phyloP scores from a whole-genome alignment of 1,284 basidiomycete species.

The Puccinia triticina region DNA sequence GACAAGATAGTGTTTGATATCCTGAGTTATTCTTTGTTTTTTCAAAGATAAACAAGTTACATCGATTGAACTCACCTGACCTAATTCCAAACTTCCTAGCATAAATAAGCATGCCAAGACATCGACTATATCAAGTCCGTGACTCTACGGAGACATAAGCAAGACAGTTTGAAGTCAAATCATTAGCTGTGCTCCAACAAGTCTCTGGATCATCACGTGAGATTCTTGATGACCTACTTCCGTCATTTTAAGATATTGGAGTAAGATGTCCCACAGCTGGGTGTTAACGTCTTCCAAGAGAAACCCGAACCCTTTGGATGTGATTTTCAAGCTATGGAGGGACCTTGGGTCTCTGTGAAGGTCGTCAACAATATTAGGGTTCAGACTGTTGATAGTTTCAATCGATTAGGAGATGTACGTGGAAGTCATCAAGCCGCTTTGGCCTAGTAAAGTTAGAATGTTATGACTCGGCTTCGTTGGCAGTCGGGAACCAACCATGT shows the following conservation, averaged over 20 bases:
- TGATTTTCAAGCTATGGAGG: constrained; percentile 74
- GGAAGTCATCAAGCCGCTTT: constrained; percentile 81
- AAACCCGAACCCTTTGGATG: constrained; percentile 94
- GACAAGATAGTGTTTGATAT: constrained; percentile 18
- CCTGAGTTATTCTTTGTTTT: not conserved
- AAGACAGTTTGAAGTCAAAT: not conserved
- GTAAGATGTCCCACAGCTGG: constrained; percentile 93
- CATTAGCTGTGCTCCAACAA: not conserved
- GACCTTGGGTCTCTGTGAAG: constrained; percentile 46
- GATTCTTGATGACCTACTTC: constrained; percentile 65
- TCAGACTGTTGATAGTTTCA: constrained; percentile 25
- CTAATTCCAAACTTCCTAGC: constrained; percentile 89
- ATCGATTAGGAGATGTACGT: constrained; percentile 53
- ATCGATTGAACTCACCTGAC: constrained; percentile 66
- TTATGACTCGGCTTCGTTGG: constrained; percentile 73
- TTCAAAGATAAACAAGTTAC: not conserved
- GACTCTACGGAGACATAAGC: constrained; percentile 65
- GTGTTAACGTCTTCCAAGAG: constrained; percentile 92
- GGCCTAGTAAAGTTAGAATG: constrained; percentile 79
- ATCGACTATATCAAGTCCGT: constrained; percentile 87
- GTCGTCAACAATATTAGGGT: not conserved
- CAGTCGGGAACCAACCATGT: constrained; percentile 81
- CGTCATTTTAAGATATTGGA: constrained; percentile 82
- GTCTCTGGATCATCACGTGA: not conserved
- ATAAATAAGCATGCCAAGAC: constrained; percentile 93